Conservation (phyloP, 2,329 filamentous ascomycete species). For the Daldinia eschscholtzii region DNA sequence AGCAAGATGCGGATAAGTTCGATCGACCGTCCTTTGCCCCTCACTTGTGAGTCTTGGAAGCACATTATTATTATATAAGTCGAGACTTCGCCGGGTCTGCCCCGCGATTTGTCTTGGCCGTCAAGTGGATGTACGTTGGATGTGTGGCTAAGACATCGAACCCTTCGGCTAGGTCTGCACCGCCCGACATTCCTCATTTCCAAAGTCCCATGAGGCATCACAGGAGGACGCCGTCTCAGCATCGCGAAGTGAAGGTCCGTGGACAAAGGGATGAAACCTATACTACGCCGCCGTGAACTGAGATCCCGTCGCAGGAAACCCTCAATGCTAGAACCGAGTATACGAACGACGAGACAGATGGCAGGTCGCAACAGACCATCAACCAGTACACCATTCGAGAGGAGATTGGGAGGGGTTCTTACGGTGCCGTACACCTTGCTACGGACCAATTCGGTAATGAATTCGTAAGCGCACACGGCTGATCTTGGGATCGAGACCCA, state of each 20-base stretch:
- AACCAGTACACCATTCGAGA: slow-evolving; percentile 96
- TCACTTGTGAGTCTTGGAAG: slow-evolving; percentile 58
- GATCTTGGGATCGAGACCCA: background rate
- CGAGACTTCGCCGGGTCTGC: slow-evolving; percentile 25
- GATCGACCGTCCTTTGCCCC: slow-evolving; percentile 54
- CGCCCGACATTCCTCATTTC: slow-evolving; percentile 56
- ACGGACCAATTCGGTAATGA: slow-evolving; percentile 91
- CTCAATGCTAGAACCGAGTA: slow-evolving; percentile 91
- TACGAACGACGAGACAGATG: slow-evolving; percentile 85
- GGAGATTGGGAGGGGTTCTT: slow-evolving; percentile 97
- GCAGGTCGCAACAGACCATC: slow-evolving; percentile 82
- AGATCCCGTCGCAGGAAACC: slow-evolving; percentile 74
- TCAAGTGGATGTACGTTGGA: slow-evolving; percentile 24
- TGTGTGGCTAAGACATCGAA: slow-evolving; percentile 36
- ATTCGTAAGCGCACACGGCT: slow-evolving; percentile 74
- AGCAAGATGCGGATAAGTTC: slow-evolving; percentile 52
- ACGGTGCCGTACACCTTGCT: slow-evolving; percentile 91
- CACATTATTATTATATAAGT: slow-evolving; percentile 15
- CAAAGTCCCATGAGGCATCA: slow-evolving; percentile 70
- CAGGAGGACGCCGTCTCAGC: slow-evolving; percentile 67
- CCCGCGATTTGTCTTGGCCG: slow-evolving; percentile 39
- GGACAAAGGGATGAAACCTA: slow-evolving; percentile 8
- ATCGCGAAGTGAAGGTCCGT: slow-evolving; percentile 69
- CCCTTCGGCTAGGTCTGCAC: slow-evolving; percentile 57
- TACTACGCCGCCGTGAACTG: slow-evolving; percentile 22